Conservation (phyloP, 2,329 filamentous ascomycete genomes). For the Trichophyton verrucosum region DNA sequence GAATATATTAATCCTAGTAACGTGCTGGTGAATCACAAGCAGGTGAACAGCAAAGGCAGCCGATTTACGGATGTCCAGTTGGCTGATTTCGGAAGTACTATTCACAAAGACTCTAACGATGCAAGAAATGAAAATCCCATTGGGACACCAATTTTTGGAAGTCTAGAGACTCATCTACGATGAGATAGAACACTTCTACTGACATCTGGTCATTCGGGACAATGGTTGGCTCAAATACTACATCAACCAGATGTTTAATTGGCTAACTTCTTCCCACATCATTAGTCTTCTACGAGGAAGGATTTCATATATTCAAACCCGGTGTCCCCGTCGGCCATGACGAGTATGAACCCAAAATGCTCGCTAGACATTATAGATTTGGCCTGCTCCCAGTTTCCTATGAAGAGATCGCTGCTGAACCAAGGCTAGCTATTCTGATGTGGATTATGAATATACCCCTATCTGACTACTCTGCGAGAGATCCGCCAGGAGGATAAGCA, state of each 20-base stretch:
- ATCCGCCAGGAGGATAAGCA: slow-evolving; percentile 22
- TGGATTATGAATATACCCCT: slow-evolving; percentile 12
- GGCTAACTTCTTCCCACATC: background rate
- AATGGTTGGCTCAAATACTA: slow-evolving; percentile 7
- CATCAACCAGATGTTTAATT: slow-evolving; percentile 1
- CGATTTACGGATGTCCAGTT: slow-evolving; percentile 15
- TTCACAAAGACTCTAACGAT: slow-evolving; percentile 9
- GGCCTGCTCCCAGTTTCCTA: slow-evolving; percentile 12
- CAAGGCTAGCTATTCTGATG: slow-evolving; percentile 7
- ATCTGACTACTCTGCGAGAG: slow-evolving; percentile 13
- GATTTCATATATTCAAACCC: slow-evolving; percentile 9
- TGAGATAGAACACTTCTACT: slow-evolving; percentile 17
- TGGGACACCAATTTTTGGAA: slow-evolving; percentile 14
- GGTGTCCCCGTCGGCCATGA: slow-evolving; percentile 4
- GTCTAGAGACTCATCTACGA: slow-evolving; percentile 13
- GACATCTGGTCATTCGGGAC: slow-evolving; percentile 21
- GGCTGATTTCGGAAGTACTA: slow-evolving; percentile 14
- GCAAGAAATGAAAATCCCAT: slow-evolving; percentile 10
- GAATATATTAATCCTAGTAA: slow-evolving; percentile 16
- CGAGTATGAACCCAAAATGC: slow-evolving; percentile 8
- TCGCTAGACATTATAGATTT: slow-evolving; percentile 6
- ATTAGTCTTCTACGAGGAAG: slow-evolving; percentile 7
- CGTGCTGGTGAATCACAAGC: slow-evolving; percentile 15
- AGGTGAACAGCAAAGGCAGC: background rate
- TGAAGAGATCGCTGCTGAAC: slow-evolving; percentile 11